Percentiles rank a stretch among this genome's conserved stretches.
These are phyloP conservation scores for Penicillium sp. DNA, from an alignment of 2,329 filamentous ascomycete genomes.

Conservation along the genomic window DNA sequence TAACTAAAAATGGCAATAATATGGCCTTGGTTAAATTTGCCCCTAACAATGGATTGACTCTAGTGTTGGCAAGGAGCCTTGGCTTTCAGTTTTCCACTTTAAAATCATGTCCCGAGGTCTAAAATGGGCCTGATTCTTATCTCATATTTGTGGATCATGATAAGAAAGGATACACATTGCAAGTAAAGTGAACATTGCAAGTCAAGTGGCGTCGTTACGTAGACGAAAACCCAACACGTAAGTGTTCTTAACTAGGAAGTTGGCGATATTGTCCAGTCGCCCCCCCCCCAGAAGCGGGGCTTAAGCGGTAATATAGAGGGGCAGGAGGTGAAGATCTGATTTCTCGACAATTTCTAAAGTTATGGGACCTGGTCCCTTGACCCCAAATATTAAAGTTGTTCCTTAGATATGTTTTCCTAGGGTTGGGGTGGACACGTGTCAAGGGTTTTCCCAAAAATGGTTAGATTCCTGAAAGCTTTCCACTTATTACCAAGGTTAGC, in stretches of 20 bases:
- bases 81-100: neutral
- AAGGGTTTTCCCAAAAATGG: neutral
- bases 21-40: neutral
- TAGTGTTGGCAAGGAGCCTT: conserved; percentile 2
- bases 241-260: neutral
- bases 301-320: neutral
- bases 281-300: conserved; percentile 8
- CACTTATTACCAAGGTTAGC: neutral
- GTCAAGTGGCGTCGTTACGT: conserved; percentile 1
- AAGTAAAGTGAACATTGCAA: neutral
- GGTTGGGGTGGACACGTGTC: conserved; percentile 10
- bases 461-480: neutral
- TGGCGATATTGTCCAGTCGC: neutral
- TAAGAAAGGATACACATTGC: neutral
- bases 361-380: conserved; percentile 1
- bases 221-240: conserved; percentile 1
- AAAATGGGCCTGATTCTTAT: neutral
- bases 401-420: neutral
- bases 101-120: neutral
- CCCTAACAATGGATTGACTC: conserved; percentile 1
- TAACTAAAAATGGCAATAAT: neutral
- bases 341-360: neutral
- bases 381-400: conserved; percentile 1
- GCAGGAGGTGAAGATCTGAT: neutral
- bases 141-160: neutral